Evolutionary conservation across 164 flowering plant species (phyloP).

Genomic region (Pachysandra terminalis): DNA sequence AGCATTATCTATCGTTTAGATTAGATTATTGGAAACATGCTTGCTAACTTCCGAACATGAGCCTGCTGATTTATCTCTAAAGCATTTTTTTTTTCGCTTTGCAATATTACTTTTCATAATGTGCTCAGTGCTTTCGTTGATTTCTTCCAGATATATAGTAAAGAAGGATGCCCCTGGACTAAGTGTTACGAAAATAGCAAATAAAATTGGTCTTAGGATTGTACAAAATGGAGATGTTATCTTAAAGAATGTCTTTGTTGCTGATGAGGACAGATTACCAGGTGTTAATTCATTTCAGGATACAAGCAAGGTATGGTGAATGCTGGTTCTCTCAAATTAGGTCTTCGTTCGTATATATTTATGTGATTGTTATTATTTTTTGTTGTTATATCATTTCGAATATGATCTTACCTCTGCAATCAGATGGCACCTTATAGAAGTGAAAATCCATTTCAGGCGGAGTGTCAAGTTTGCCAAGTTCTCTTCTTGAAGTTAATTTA

Average conservation of each 20-base stretch:
- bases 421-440: too few species aligned
- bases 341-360: background rate
- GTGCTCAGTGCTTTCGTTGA: background rate
- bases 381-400: background rate
- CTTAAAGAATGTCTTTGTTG: constrained; percentile 70
- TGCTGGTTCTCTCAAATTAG: background rate
- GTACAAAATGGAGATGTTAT: constrained; percentile 96
- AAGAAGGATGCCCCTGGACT: constrained; percentile 80
- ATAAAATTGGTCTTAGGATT: constrained; percentile 89
- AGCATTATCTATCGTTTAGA: background rate
- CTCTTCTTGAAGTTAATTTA: too few species aligned
- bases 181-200: constrained; percentile 81
- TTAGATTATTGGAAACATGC: background rate
- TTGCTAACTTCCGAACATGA: background rate
- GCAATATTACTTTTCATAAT: background rate
- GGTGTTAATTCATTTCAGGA: constrained; percentile 92
- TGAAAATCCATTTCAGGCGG: too few species aligned
- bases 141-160: constrained; percentile 60
- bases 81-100: background rate
- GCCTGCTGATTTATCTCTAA: background rate
- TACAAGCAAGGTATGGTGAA: constrained; percentile 67
- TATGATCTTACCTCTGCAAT: background rate
- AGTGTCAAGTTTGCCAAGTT: background rate
- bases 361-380: too few species aligned
- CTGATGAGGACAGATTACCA: constrained; percentile 83